These are phyloP conservation scores for Debaryomycetaceae sp. DNA, from an alignment of 1,139 yeast species.

Conservation along the genomic window DNA sequence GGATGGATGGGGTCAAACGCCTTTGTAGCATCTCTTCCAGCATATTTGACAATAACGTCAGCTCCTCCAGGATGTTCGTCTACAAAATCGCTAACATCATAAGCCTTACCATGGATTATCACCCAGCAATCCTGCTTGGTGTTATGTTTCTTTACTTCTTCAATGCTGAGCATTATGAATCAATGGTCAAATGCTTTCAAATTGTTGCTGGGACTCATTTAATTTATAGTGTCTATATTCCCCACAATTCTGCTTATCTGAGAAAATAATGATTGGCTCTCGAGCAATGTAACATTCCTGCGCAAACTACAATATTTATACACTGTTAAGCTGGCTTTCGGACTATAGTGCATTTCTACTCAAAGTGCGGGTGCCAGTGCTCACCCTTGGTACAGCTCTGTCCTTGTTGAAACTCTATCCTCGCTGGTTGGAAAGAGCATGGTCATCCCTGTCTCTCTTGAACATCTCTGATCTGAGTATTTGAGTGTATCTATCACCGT, in stretches of 20 bases:
- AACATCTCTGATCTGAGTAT: no score
- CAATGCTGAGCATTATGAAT: slow-evolving; percentile 9
- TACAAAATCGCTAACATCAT: slow-evolving; percentile 48
- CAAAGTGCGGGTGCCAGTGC: no score
- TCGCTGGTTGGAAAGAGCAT: no score
- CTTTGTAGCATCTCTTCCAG: slow-evolving; percentile 59
- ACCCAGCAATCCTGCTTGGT: slow-evolving; percentile 52
- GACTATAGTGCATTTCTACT: no score
- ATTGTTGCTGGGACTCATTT: neutral
- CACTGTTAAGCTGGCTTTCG: no score
- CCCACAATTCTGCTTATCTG: neutral
- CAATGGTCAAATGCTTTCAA: neutral
- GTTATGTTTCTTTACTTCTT: slow-evolving; percentile 38
- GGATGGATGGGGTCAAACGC: slow-evolving; percentile 80
- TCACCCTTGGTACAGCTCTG: no score
- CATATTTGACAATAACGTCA: slow-evolving; percentile 49
- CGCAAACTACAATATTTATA: neutral
- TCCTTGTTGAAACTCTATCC: no score
- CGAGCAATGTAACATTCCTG: neutral
- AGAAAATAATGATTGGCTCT: neutral
- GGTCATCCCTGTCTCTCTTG: no score
- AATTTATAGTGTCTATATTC: neutral
- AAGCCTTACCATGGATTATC: slow-evolving; percentile 47
- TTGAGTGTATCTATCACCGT: no score
- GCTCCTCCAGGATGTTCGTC: slow-evolving; percentile 55